Percentiles rank a stretch among this genome's conserved stretches.
phyloP scores from a whole-genome alignment of 2,329 filamentous ascomycete species.

The Helotiales sp. region DNA sequence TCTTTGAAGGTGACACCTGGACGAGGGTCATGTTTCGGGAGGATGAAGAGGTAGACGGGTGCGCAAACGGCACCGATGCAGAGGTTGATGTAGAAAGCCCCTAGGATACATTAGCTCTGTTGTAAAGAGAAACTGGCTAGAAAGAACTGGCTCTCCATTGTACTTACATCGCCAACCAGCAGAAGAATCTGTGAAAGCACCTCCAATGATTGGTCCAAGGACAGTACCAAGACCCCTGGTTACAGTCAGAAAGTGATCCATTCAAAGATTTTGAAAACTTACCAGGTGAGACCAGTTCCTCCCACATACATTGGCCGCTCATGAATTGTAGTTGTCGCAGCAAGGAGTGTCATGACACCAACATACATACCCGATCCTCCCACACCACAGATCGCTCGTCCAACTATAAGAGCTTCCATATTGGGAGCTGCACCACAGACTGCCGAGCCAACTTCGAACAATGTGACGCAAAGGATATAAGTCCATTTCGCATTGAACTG shows the following conservation, averaged over 20 bases:
- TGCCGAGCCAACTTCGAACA: slow-evolving; percentile 44
- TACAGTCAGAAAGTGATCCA: neutral
- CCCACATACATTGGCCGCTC: slow-evolving; percentile 46
- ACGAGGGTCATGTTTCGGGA: slow-evolving; percentile 36
- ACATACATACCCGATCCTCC: slow-evolving; percentile 53
- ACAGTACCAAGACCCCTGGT: slow-evolving; percentile 33
- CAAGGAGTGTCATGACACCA: slow-evolving; percentile 53
- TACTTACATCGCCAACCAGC: slow-evolving; percentile 51
- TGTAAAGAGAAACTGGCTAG: too few species aligned
- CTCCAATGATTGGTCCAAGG: slow-evolving; percentile 54
- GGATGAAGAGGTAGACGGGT: slow-evolving; percentile 49
- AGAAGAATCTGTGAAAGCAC: slow-evolving; percentile 49
- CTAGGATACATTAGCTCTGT: too few species aligned
- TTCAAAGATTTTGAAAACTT: slow-evolving; percentile 45
- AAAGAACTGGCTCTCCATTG: too few species aligned
- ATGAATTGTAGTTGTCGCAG: slow-evolving; percentile 44
- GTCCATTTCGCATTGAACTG: slow-evolving; percentile 44
- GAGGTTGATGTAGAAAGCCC: slow-evolving; percentile 55
- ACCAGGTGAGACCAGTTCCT: slow-evolving; percentile 47
- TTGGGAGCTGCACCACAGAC: slow-evolving; percentile 45
- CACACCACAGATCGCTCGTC: slow-evolving; percentile 51
- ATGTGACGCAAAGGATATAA: slow-evolving; percentile 40
- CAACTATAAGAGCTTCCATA: slow-evolving; percentile 53
- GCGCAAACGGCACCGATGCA: slow-evolving; percentile 50
- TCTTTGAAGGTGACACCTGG: slow-evolving; percentile 35